These are phyloP conservation scores for Coniferiporia sulphurascens DNA, from an alignment of 1,284 basidiomycete species.

Conservation along the genomic window DNA sequence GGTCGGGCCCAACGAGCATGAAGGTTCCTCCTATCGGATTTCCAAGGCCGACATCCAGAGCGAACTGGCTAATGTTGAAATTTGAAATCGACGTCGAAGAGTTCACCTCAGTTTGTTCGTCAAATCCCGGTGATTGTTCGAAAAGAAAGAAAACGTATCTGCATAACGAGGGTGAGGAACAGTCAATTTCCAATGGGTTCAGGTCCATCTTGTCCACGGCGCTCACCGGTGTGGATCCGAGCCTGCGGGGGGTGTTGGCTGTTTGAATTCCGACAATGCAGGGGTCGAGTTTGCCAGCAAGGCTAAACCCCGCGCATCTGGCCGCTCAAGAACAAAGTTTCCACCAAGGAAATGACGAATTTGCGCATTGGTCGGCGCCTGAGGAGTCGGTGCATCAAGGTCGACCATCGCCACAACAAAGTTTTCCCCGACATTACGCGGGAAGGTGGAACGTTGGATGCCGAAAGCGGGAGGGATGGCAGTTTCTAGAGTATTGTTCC, in stretches of 20 bases:
- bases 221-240: slow-evolving; percentile 47
- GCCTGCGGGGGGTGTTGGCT: slow-evolving; percentile 39
- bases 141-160: slow-evolving; percentile 29
- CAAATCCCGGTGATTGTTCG: slow-evolving; percentile 27
- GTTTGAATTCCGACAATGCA: slow-evolving; percentile 35
- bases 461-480: slow-evolving; percentile 17
- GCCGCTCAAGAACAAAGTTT: slow-evolving; percentile 32
- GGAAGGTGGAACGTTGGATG: neutral
- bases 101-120: slow-evolving; percentile 22
- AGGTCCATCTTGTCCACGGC: slow-evolving; percentile 5
- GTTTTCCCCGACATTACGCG: slow-evolving; percentile 18
- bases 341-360: slow-evolving; percentile 43
- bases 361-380: slow-evolving; percentile 35
- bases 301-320: slow-evolving; percentile 18
- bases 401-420: slow-evolving; percentile 45
- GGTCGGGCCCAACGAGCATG: slow-evolving; percentile 26
- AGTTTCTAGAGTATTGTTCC: slow-evolving; percentile 7
- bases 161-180: neutral
- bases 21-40: slow-evolving; percentile 29
- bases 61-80: slow-evolving; percentile 30
- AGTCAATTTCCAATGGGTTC: neutral
- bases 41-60: slow-evolving; percentile 25
- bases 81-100: slow-evolving; percentile 24
- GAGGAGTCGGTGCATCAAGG: slow-evolving; percentile 45
- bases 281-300: slow-evolving; percentile 35